Base-by-base conservation (phyloP, 2,329 filamentous ascomycete genomes). In the Plenodomus lindquistii region DNA sequence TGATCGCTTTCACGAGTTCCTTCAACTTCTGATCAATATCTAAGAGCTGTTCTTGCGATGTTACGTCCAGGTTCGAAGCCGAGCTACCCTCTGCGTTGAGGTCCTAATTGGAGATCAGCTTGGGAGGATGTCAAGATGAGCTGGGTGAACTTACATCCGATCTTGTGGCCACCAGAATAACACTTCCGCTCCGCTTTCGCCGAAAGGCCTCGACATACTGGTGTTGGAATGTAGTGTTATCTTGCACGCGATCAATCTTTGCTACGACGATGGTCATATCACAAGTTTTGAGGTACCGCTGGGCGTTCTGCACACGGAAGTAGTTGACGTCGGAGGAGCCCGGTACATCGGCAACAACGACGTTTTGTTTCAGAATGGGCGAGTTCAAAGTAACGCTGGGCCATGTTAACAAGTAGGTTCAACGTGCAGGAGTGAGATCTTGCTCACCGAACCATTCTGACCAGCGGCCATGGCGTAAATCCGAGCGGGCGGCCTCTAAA, bases 241-340 rank as follows among this genome's bases (percentile, higher is more conserved):
- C 47, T 4, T 48, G 27, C 2, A 44, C 37, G 2, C 64, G 51
- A 8, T 56, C 50, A 7, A 65, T 60, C 2, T 56, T 54, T 0
- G 39, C 50, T 0, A 67, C 62, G 0, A 63, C 52, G 1, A 63
- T 57, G 1, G 57, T 60, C 35, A 59, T 50, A 10, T 64, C 50
- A 18, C 60, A 59, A 3, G 27, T 29, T 17, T 59, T 48, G 10
- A 64, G 39, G 38, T 65, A 63, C 0, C 36, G 13, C 1, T 44
- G 56, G 0, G 62, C 46, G 1, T 29, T 19, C 1, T 56, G 21
- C 0, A 60, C 45, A 1, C 62, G 55, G 2, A 39, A 48, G 0
- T 40, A 24, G 17, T 59, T 63, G 10, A 52, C 46, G 8, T 67
- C 59, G 1, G 46, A 40, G 3, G 27, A 39, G 3, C 61, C 60